Evolutionary conservation across 2,329 filamentous ascomycete species (phyloP).

Genomic region (Claviceps capensis): DNA sequence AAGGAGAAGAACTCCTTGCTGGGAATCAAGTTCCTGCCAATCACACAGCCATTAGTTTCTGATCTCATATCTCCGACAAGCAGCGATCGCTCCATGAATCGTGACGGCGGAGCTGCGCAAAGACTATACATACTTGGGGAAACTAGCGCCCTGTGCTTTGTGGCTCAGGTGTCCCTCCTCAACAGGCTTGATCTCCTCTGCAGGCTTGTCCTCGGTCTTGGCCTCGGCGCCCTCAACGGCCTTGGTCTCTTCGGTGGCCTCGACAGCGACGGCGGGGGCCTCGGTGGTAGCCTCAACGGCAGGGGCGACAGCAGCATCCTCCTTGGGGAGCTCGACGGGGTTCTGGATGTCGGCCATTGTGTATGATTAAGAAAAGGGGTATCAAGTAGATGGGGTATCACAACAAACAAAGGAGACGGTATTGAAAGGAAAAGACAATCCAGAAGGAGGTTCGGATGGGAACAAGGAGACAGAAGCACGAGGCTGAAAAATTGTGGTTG

Average conservation of each 20-base stretch:
- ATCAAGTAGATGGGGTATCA: constrained; percentile 36
- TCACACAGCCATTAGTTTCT: constrained; percentile 22
- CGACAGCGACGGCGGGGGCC: constrained; percentile 20
- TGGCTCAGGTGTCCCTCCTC: constrained; percentile 77
- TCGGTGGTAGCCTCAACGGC: constrained; percentile 14
- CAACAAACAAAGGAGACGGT: constrained; percentile 30
- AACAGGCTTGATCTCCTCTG: constrained; percentile 49
- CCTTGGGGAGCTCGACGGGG: constrained; percentile 36
- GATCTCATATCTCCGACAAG: no score
- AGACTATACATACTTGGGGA: constrained; percentile 60
- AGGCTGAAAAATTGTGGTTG: constrained; percentile 18
- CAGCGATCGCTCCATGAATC: background rate
- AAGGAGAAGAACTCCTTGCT: constrained; percentile 92
- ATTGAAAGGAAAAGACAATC: constrained; percentile 24
- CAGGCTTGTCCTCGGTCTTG: constrained; percentile 27
- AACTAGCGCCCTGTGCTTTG: constrained; percentile 71
- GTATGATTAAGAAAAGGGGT: constrained; percentile 22
- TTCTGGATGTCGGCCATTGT: constrained; percentile 65
- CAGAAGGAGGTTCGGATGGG: constrained; percentile 17
- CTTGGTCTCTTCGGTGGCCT: constrained; percentile 23
- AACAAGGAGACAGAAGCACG: constrained; percentile 10
- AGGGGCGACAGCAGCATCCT: constrained; percentile 33
- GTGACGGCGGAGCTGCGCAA: background rate
- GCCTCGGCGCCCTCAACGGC: constrained; percentile 24
- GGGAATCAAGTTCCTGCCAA: constrained; percentile 60